Percentiles rank a stretch among this genome's conserved stretches.
These are phyloP conservation scores for Hyaloscypha finlandica DNA, from an alignment of 495 filamentous ascomycete species.

Conservation along the genomic window DNA sequence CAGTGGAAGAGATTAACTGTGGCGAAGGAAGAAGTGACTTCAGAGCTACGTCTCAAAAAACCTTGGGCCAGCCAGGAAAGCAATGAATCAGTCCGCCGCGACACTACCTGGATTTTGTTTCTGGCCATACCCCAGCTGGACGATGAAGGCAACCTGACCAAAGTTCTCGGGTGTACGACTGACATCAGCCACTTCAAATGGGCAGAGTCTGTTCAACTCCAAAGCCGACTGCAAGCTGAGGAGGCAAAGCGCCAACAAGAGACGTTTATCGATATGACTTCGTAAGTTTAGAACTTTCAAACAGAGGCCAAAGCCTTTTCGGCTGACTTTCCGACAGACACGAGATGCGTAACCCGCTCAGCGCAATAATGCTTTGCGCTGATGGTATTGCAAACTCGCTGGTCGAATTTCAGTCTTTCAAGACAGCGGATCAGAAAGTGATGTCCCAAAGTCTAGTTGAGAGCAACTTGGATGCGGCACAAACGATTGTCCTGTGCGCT, in stretches of 20 bases:
- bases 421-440: not conserved
- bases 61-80: conserved; percentile 56
- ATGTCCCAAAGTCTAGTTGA: conserved; percentile 40
- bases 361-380: conserved; percentile 62
- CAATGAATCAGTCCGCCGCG: conserved; percentile 27
- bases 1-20: conserved; percentile 59
- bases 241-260: conserved; percentile 73
- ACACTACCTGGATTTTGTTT: conserved; percentile 70
- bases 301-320: not conserved
- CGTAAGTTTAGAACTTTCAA: conserved; percentile 8
- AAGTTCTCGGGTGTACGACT: conserved; percentile 29
- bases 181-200: conserved; percentile 59
- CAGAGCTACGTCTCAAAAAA: conserved; percentile 68
- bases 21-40: conserved; percentile 54
- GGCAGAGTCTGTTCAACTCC: conserved; percentile 63
- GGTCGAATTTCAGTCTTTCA: conserved; percentile 8
- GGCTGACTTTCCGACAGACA: conserved; percentile 5
- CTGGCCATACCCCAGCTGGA: conserved; percentile 65
- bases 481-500: conserved; percentile 80
- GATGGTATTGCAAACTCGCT: conserved; percentile 44
- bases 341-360: conserved; percentile 79
- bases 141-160: conserved; percentile 31
- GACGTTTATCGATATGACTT: conserved; percentile 86
- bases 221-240: conserved; percentile 61
- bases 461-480: conserved; percentile 70